A percentile compares a stretch with the other conserved stretches of the same genome.
Conservation (phyloP, 108 stramenopile species). For the Cyclostephanos tholiformis region DNA sequence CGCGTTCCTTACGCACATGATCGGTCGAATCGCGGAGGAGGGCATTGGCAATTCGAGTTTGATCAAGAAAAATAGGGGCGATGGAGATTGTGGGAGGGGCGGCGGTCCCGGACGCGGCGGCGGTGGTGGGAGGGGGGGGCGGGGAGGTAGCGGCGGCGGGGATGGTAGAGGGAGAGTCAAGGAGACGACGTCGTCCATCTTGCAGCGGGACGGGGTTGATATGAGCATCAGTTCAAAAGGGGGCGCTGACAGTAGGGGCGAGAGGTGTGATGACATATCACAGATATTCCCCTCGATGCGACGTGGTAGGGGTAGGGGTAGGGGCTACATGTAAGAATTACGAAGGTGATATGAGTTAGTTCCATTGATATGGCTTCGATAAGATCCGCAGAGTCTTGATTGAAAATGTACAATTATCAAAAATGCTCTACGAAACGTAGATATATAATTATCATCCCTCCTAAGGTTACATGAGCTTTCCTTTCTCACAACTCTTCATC, state of each 20-base stretch:
- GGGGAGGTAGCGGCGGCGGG: slow-evolving; percentile 20
- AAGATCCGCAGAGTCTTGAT: too few species aligned
- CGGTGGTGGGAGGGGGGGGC: slow-evolving; percentile 20
- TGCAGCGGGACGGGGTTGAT: slow-evolving; percentile 58
- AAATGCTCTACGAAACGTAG: too few species aligned
- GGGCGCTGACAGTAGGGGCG: not conserved
- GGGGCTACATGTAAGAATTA: slow-evolving; percentile 45
- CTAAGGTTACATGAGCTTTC: too few species aligned
- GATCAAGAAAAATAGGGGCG: slow-evolving; percentile 17
- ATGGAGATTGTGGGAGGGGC: slow-evolving; percentile 27
- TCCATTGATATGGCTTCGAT: too few species aligned
- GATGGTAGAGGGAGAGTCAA: slow-evolving; percentile 28
- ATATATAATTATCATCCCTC: too few species aligned
- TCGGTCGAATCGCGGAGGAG: slow-evolving; percentile 78
- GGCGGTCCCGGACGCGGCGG: slow-evolving; percentile 18
- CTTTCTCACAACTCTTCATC: too few species aligned
- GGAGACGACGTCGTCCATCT: slow-evolving; percentile 41
- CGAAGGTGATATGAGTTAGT: not conserved
- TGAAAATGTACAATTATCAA: too few species aligned
- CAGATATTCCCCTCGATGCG: slow-evolving; percentile 69
- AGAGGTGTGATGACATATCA: slow-evolving; percentile 23
- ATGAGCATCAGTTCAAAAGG: slow-evolving; percentile 56
- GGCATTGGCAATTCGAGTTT: slow-evolving; percentile 58
- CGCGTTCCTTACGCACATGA: slow-evolving; percentile 74
- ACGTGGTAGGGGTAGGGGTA: slow-evolving; percentile 63